A percentile compares a stretch with the other conserved stretches of the same genome.
Conservation (phyloP, 352 stramenopile genomes). For the Phytopythium helicoides region DNA sequence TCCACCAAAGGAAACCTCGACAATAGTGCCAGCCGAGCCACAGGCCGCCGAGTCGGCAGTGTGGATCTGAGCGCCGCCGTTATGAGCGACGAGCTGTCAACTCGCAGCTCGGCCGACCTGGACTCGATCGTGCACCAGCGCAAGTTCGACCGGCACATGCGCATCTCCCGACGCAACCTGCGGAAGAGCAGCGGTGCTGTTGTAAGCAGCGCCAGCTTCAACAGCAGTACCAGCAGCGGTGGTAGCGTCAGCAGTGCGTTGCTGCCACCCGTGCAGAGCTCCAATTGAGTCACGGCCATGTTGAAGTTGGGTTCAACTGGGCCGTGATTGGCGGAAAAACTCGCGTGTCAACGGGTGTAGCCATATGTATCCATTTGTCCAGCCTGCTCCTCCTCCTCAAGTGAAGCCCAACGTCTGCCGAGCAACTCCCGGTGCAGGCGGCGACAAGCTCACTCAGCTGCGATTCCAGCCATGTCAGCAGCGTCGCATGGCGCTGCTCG, state of each 20-base stretch:
- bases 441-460: no score
- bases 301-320: neutral
- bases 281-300: neutral
- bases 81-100: neutral
- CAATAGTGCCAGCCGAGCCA: neutral
- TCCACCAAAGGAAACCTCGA: neutral
- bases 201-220: slow-evolving; percentile 9
- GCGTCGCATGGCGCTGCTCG: no score
- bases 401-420: no score
- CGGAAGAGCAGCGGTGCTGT: slow-evolving; percentile 26
- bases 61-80: slow-evolving; percentile 6
- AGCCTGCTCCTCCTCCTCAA: no score
- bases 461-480: no score
- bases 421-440: no score
- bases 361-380: no score
- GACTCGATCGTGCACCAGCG: slow-evolving; percentile 40
- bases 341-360: no score
- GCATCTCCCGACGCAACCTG: slow-evolving; percentile 51
- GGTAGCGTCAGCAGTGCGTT: neutral
- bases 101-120: slow-evolving; percentile 23
- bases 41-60: neutral
- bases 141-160: slow-evolving; percentile 80
- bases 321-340: neutral
- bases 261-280: slow-evolving; percentile 25
- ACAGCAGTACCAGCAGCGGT: no score